A percentile compares a stretch with the other conserved stretches of the same genome.
Conservation (phyloP, 768 basidiomycete genomes). For the Sporobolomyces pararoseus region DNA sequence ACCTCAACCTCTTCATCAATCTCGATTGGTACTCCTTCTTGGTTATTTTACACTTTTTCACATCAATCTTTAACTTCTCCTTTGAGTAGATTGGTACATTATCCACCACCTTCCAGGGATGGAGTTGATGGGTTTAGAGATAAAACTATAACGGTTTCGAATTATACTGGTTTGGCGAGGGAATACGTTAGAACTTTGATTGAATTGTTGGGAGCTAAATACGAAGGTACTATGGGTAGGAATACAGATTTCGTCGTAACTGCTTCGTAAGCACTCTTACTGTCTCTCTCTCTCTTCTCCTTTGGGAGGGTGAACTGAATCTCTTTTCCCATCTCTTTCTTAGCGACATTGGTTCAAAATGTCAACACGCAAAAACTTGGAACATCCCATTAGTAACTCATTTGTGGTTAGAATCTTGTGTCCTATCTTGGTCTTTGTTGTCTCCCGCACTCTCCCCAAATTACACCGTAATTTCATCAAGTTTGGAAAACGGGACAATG, state of each 20-base stretch:
- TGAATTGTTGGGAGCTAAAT: constrained; percentile 66
- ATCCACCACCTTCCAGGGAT: constrained; percentile 51
- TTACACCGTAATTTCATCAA: constrained; percentile 1
- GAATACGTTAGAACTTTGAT: constrained; percentile 87
- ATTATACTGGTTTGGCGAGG: constrained; percentile 78
- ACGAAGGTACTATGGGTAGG: constrained; percentile 75
- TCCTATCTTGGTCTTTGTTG: constrained; percentile 61
- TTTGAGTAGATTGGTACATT: constrained; percentile 73
- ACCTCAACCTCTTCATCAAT: too few relatives aligned
- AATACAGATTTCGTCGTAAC: constrained; percentile 77
- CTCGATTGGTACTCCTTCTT: constrained; percentile 71
- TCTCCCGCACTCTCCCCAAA: constrained; percentile 33
- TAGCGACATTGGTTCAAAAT: constrained; percentile 57
- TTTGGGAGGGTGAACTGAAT: neutral
- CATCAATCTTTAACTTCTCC: constrained; percentile 47
- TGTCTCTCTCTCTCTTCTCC: neutral
- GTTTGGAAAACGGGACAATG: constrained; percentile 10
- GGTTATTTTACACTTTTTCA: constrained; percentile 75
- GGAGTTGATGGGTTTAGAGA: neutral
- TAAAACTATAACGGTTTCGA: constrained; percentile 77
- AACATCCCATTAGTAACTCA: constrained; percentile 83
- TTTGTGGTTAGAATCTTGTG: constrained; percentile 85
- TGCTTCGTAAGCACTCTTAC: constrained; percentile 62
- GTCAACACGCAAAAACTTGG: constrained; percentile 70
- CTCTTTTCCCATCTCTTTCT: constrained; percentile 11